Percentiles rank a stretch among this genome's conserved stretches.
phyloP scores from a whole-genome alignment of 495 filamentous ascomycete species.

The Echria macrotheca region DNA sequence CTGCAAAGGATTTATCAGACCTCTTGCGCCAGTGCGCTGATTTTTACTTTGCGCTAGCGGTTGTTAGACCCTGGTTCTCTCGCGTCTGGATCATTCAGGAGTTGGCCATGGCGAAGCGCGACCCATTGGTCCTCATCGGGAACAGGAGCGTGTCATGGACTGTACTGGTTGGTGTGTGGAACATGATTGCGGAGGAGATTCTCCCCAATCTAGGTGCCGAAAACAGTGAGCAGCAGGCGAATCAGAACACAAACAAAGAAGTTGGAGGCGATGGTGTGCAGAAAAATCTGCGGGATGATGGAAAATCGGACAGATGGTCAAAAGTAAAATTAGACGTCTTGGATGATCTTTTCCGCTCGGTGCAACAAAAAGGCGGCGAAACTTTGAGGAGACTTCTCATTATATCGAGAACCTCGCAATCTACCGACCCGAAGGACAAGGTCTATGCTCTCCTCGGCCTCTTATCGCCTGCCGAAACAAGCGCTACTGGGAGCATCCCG shows the following conservation, averaged over 20 bases:
- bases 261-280: no score
- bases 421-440: background rate
- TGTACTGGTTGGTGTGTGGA: background rate
- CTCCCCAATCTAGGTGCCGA: background rate
- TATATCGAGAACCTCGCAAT: background rate
- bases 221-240: no score
- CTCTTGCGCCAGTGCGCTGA: background rate
- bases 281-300: background rate
- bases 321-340: background rate
- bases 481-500: background rate
- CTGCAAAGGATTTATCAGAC: no score
- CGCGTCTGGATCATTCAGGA: slow-evolving; percentile 1
- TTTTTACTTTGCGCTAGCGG: background rate
- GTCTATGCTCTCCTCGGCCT: background rate
- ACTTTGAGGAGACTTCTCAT: background rate
- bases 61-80: background rate
- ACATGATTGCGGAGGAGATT: background rate
- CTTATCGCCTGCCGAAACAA: background rate
- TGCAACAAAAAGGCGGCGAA: background rate
- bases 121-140: background rate
- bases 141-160: background rate
- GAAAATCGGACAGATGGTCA: background rate
- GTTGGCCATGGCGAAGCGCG: background rate
- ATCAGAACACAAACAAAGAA: no score
- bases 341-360: background rate